Evolutionary conservation across 2,329 filamentous ascomycete genomes (phyloP), one percentile per base, ranked within the genome.

Genomic region (Monilinia polystroma): DNA sequence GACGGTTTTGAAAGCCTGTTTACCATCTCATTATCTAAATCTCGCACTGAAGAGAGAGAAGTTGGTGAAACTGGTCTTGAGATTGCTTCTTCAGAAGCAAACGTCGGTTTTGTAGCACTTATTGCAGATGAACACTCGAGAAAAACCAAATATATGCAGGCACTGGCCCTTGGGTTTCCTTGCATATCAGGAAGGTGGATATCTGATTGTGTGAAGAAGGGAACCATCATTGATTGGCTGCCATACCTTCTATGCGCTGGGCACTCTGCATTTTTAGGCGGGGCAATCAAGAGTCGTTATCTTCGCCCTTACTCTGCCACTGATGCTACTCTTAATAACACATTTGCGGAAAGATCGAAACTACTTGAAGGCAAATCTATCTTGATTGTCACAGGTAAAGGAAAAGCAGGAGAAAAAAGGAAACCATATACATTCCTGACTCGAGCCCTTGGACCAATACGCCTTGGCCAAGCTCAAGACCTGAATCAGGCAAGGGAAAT

Each of bases 71-170:
- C 69, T 1, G 74, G 77, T 3, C 78, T 95, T 23, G 80, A 77
- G 1, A 81, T 96, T 0, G 86, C 80, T 1, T 71, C 80, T 14
- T 77, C 80, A 29, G 84, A 84, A 29, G 74, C 80, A 47, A 79
- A 83, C 2, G 80, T 88, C 1, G 89, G 91, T 0, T 98, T 99
- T 75, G 87, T 91, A 0, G 93, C 92, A 4, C 80, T 98, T 18
- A 91, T 99, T 68, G 90, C 93, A 0, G 92, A 98, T 74, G 85
- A 87, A 5, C 90, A 97, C 76, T 95, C 91, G 8, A 87, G 94
- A 57, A 93, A 92, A 70, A 86, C 88, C 60, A 99, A 98, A 76
- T 97, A 95, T 77, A 91, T 98, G 83, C 93, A 98, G 79, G 95
- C 95, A 0, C 84, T 99, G 2, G 93, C 95, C 0, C 84, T 99